phyloP scores from a whole-genome alignment of 176 grass and related monocot species.

The Tillandsia fasciculata region DNA sequence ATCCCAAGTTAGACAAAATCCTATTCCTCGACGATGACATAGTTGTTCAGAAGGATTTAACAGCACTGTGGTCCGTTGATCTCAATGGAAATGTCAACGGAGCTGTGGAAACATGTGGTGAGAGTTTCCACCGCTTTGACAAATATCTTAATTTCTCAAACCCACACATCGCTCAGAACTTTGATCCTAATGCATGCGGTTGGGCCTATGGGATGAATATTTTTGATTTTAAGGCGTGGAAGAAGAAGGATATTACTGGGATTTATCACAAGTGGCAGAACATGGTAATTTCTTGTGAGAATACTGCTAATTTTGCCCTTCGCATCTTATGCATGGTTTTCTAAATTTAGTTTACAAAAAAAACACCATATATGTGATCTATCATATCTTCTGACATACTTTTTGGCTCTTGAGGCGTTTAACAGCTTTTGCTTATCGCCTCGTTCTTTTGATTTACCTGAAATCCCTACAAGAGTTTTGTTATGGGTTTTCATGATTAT shows the following conservation, averaged over 20 bases:
- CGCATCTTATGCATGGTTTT: no score
- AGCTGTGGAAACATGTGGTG: background rate
- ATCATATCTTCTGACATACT: no score
- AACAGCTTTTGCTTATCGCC: no score
- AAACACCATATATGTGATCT: no score
- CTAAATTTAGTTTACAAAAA: no score
- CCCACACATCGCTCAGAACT: background rate
- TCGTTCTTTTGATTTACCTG: no score
- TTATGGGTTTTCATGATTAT: background rate
- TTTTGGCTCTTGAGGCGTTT: no score
- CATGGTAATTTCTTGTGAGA: background rate
- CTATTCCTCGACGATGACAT: background rate
- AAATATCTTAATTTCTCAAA: background rate
- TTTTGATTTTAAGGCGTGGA: background rate
- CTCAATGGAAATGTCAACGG: background rate
- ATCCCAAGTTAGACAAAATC: background rate
- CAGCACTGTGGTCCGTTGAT: background rate
- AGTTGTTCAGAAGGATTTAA: background rate
- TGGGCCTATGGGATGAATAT: constrained; percentile 3
- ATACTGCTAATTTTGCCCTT: no score
- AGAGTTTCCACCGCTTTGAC: background rate
- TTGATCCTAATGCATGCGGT: background rate
- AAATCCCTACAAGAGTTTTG: no score
- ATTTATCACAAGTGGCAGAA: background rate
- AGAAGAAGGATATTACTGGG: background rate